Evolutionary conservation across 1,284 basidiomycete genomes (phyloP).

Genomic region (Leccinum fuscescens): DNA sequence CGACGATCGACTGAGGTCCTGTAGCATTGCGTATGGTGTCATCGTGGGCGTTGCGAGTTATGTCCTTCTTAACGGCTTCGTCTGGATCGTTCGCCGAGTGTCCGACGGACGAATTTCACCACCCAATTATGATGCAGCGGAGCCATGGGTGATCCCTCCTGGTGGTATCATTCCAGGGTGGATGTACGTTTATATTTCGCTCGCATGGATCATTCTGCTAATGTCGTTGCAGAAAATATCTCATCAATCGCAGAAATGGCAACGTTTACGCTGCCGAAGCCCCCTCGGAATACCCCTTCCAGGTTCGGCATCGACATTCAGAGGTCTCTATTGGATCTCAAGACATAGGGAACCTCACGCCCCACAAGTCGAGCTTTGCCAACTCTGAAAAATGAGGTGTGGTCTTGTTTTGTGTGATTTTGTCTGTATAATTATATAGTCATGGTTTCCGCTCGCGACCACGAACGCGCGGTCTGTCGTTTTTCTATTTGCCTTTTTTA

Average conservation of each 20-base stretch:
- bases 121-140: slow-evolving; percentile 60
- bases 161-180: slow-evolving; percentile 70
- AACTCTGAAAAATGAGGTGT: slow-evolving; percentile 30
- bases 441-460: slow-evolving; percentile 14
- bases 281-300: slow-evolving; percentile 27
- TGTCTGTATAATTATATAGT: slow-evolving; percentile 10
- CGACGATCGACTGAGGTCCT: slow-evolving; percentile 18
- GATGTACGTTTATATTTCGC: slow-evolving; percentile 47
- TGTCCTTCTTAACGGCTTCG: slow-evolving; percentile 71
- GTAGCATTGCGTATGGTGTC: slow-evolving; percentile 86
- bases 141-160: slow-evolving; percentile 68
- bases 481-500: slow-evolving; percentile 20
- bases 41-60: slow-evolving; percentile 78
- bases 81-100: slow-evolving; percentile 55
- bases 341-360: slow-evolving; percentile 23
- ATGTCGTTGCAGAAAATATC: slow-evolving; percentile 22
- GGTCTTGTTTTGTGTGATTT: not conserved
- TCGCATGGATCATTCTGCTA: not conserved
- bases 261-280: slow-evolving; percentile 2
- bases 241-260: slow-evolving; percentile 14
- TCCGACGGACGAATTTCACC: slow-evolving; percentile 66
- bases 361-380: slow-evolving; percentile 29
- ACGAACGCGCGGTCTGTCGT: slow-evolving; percentile 21
- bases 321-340: slow-evolving; percentile 34
- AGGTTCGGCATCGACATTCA: slow-evolving; percentile 33